Percentiles rank a stretch among this genome's conserved stretches.
Conservation (phyloP, 1,284 basidiomycete species). For the Ustilago sp. region DNA sequence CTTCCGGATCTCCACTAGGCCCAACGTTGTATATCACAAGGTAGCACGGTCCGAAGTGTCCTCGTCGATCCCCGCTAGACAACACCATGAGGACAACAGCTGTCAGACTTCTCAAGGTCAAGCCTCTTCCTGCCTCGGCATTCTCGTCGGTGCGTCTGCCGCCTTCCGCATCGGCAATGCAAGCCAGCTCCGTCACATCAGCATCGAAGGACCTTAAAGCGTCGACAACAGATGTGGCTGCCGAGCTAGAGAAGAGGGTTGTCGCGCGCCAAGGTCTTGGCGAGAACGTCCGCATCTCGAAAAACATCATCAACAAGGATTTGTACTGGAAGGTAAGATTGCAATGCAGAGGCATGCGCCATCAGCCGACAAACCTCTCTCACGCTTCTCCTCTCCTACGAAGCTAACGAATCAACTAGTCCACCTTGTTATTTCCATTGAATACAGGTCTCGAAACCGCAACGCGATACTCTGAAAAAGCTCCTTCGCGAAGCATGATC, state of each 20-base stretch:
- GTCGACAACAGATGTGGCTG: slow-evolving; percentile 25
- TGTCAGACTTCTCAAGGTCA: slow-evolving; percentile 35
- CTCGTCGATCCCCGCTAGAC: neutral
- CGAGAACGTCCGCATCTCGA: slow-evolving; percentile 47
- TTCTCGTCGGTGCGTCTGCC: slow-evolving; percentile 33
- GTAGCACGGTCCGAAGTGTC: neutral
- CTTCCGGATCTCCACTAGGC: no score
- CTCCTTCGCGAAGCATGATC: slow-evolving; percentile 41
- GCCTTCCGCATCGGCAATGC: slow-evolving; percentile 13
- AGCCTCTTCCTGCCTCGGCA: slow-evolving; percentile 38
- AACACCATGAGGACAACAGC: slow-evolving; percentile 37
- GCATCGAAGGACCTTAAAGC: slow-evolving; percentile 3
- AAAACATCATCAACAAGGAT: slow-evolving; percentile 45
- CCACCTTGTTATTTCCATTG: neutral
- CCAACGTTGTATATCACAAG: neutral
- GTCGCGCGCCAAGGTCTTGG: slow-evolving; percentile 27
- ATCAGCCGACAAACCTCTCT: neutral
- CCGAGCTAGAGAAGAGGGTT: slow-evolving; percentile 35
- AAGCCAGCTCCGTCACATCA: slow-evolving; percentile 10
- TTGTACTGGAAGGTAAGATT: slow-evolving; percentile 57
- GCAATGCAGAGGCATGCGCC: neutral
- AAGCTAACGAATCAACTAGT: neutral
- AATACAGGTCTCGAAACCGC: slow-evolving; percentile 46
- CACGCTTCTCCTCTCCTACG: neutral
- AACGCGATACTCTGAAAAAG: slow-evolving; percentile 47